A percentile compares a stretch with the other conserved stretches of the same genome.
phyloP scores from a whole-genome alignment of 768 basidiomycete genomes.

The Suillus discolor region DNA sequence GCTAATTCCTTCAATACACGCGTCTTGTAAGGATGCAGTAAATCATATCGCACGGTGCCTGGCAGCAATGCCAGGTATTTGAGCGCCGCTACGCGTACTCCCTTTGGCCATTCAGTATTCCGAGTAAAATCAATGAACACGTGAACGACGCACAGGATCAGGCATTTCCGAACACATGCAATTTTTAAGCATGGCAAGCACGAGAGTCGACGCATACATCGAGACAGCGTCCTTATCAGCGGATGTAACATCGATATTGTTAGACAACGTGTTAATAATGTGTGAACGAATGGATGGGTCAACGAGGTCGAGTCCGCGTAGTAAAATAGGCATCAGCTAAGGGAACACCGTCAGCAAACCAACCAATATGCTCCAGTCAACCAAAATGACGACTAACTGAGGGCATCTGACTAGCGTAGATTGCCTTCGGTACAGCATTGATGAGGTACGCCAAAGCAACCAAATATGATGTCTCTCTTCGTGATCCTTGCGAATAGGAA shows the following conservation, averaged over 20 bases:
- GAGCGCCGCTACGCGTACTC: constrained; percentile 75
- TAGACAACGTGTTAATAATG: constrained; percentile 78
- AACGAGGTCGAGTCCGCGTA: constrained; percentile 81
- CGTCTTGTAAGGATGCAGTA: constrained; percentile 79
- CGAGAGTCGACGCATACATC: constrained; percentile 72
- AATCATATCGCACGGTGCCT: constrained; percentile 74
- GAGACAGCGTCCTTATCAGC: constrained; percentile 53
- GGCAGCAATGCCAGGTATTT: constrained; percentile 76
- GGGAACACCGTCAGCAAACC: background rate
- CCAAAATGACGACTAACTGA: constrained; percentile 39
- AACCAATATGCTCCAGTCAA: background rate
- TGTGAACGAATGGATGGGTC: constrained; percentile 73
- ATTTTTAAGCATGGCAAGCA: constrained; percentile 71
- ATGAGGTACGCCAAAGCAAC: constrained; percentile 84
- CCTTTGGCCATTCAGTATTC: constrained; percentile 43
- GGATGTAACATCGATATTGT: constrained; percentile 64
- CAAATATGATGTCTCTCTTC: constrained; percentile 68
- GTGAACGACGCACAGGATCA: constrained; percentile 48
- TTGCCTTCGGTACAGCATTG: constrained; percentile 73
- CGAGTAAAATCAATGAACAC: background rate
- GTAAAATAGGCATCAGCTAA: constrained; percentile 88
- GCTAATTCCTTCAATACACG: constrained; percentile 74
- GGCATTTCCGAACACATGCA: constrained; percentile 51
- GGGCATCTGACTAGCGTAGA: constrained; percentile 72
- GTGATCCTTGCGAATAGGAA: constrained; percentile 41